phyloP scores from a whole-genome alignment of 164 flowering plant genomes.

The Protea cynaroides region DNA sequence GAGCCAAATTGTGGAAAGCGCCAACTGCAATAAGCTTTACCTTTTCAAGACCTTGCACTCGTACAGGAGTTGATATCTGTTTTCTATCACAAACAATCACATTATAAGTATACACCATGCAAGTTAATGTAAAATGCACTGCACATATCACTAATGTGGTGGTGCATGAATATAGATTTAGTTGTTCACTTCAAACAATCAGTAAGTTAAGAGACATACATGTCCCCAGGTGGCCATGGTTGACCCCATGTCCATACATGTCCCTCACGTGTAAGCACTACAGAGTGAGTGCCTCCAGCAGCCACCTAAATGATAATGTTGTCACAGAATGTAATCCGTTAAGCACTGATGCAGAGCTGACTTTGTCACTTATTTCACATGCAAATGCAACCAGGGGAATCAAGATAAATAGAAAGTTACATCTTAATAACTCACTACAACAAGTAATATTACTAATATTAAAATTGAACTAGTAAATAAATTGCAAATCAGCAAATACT shows the following conservation, averaged over 20 bases:
- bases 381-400: neutral
- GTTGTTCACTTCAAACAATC: neutral
- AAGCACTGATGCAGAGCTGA: neutral
- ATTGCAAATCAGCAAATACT: too few species aligned
- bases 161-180: neutral
- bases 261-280: slow-evolving; percentile 93
- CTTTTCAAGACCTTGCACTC: slow-evolving; percentile 92
- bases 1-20: slow-evolving; percentile 98
- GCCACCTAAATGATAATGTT: slow-evolving; percentile 62
- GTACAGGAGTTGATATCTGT: slow-evolving; percentile 89
- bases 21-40: slow-evolving; percentile 92
- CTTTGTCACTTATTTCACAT: neutral
- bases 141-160: neutral
- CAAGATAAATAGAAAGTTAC: neutral
- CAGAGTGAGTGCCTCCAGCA: slow-evolving; percentile 99
- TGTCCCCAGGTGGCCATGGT: slow-evolving; percentile 99
- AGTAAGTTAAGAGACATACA: slow-evolving; percentile 38
- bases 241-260: slow-evolving; percentile 99
- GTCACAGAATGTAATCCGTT: slow-evolving; percentile 1
- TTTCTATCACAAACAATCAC: slow-evolving; percentile 37
- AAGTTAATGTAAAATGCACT: neutral
- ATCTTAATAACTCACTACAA: too few species aligned
- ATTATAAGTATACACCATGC: slow-evolving; percentile 5
- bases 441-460: too few species aligned
- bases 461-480: too few species aligned